These are phyloP conservation scores for Euryodendron excelsum DNA, from an alignment of 148 eudicot species.

Conservation along the genomic window DNA sequence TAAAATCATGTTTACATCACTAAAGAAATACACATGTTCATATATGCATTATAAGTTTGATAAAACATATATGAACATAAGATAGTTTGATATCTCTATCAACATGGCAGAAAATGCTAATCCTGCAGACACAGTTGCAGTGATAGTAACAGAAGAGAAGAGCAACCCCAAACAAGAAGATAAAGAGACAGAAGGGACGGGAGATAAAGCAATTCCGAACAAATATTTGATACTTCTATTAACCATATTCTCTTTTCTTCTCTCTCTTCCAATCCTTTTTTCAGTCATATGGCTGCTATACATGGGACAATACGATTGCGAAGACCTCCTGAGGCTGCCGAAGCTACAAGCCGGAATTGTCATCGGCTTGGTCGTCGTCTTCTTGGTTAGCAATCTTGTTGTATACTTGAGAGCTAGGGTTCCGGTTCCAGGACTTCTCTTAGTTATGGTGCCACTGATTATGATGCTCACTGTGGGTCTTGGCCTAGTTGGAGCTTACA, in stretches of 20 bases:
- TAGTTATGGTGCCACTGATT: constrained; percentile 23
- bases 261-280: constrained; percentile 34
- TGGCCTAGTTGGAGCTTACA: constrained; percentile 26
- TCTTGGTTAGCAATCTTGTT: constrained; percentile 20
- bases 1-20: background rate
- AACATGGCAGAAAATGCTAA: background rate
- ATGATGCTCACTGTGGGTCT: constrained; percentile 32
- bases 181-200: background rate
- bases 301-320: constrained; percentile 35
- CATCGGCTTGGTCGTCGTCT: constrained; percentile 21
- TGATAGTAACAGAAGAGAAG: constrained; percentile 10
- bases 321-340: constrained; percentile 23
- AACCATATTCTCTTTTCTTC: constrained; percentile 23
- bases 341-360: constrained; percentile 21
- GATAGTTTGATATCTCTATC: background rate
- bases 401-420: constrained; percentile 18
- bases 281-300: constrained; percentile 28
- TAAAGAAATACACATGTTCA: background rate
- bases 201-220: background rate
- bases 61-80: background rate
- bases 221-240: constrained; percentile 10
- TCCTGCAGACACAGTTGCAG: background rate
- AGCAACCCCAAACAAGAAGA: background rate
- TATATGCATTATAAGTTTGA: background rate
- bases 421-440: constrained; percentile 18